A percentile compares a stretch with the other conserved stretches of the same genome.
Evolutionary conservation across 2,329 filamentous ascomycete genomes (phyloP).

Genomic region (Penicillium sp.): DNA sequence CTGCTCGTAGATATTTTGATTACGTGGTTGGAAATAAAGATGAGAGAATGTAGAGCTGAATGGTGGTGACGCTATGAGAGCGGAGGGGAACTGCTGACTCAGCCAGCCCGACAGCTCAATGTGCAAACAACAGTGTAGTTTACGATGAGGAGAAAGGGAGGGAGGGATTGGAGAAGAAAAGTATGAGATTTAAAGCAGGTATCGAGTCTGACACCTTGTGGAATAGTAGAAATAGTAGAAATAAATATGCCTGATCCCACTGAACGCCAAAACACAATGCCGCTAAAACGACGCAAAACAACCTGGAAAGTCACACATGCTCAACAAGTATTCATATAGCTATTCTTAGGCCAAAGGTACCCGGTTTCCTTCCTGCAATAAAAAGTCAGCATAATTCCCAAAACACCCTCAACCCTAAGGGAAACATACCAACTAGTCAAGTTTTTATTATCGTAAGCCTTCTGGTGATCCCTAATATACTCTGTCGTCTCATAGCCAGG

Average conservation of each 20-base stretch:
- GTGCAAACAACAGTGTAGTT: no score
- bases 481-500: slow-evolving; percentile 64
- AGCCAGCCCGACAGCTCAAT: neutral
- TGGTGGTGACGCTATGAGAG: neutral
- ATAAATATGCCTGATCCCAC: neutral
- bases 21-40: neutral
- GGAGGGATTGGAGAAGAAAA: neutral
- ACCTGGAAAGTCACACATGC: slow-evolving; percentile 2
- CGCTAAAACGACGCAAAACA: slow-evolving; percentile 25
- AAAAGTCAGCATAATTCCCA: neutral
- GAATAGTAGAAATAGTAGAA: slow-evolving; percentile 1
- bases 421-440: slow-evolving; percentile 59
- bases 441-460: slow-evolving; percentile 64
- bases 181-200: neutral
- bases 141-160: neutral
- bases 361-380: slow-evolving; percentile 46
- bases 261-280: slow-evolving; percentile 31
- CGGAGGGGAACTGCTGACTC: neutral
- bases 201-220: neutral
- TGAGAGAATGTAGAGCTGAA: neutral
- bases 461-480: slow-evolving; percentile 63
- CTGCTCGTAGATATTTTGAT: neutral
- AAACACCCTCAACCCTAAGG: neutral
- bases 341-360: slow-evolving; percentile 63
- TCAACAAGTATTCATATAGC: slow-evolving; percentile 58